Evolutionary conservation across 2,329 filamentous ascomycete species (phyloP), one percentile per base, ranked within the genome.

Genomic region (Capronia americana): DNA sequence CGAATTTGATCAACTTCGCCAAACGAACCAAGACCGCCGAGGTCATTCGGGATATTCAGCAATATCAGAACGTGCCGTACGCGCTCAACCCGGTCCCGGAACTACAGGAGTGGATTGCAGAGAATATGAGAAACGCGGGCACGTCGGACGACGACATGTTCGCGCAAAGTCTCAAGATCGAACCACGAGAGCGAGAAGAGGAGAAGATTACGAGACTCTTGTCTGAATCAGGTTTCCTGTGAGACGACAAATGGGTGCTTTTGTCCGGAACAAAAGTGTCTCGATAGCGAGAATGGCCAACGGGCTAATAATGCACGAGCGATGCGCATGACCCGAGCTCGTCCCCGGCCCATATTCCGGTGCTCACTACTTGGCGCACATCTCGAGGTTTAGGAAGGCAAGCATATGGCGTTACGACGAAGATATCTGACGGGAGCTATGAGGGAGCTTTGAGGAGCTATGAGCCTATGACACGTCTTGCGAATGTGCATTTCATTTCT

Each of bases 41-140:
- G 77, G 95, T 99, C 50, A 99, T 99, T 74, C 92, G 93, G 69
- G 94, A 98, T 77, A 98, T 99, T 71, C 95, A 98, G 78, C 94
- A 98, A 77, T 99, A 97, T 77, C 95, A 99, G 78, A 97, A 97
- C 74, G 92, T 96, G 68, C 93, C 93, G n/a, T 99, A 98, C 77
- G 90, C 91, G 7, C 83, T 99, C 60, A 92, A 96, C 76, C 87
- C 93, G 0, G 94, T 99, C 17, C 87, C 89, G 1, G 95, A 98
- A 80, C 84, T 99, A 71, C 94, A 98, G 77, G 93, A 98, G 73
- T 99, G 98, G 80, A 97, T 99, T 71, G 81, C 97, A 72, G 93
- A 89, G 78, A 97, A 98, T 78, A 96, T 98, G 91, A 91, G 96
- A 81, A 90, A 90, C 32, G 94, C 95, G 3, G 92, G 93, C 60